Conservation (phyloP, 169 alveolate genomes). For the Fabrea salina region DNA sequence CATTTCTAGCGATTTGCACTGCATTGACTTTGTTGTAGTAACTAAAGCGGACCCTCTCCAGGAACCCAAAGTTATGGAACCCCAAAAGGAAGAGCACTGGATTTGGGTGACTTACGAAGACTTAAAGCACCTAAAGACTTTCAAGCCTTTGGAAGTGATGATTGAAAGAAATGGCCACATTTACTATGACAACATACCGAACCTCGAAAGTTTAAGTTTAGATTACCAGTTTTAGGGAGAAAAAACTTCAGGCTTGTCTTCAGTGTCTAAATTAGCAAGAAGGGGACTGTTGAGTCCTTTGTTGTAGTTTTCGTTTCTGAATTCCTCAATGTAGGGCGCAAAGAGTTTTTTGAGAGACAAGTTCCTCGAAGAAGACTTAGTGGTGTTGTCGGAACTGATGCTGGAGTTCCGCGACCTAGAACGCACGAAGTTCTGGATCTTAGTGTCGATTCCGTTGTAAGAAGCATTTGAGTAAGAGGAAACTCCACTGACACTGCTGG, state of each 20-base stretch:
- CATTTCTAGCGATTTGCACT: neutral
- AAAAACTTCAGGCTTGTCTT: no score
- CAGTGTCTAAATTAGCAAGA: no score
- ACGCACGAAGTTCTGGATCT: no score
- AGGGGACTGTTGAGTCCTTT: no score
- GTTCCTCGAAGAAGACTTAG: neutral
- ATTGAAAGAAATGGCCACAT: no score
- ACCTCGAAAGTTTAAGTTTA: no score
- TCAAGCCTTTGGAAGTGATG: neutral
- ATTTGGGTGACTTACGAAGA: neutral
- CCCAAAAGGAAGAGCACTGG: neutral
- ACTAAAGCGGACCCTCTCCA: neutral
- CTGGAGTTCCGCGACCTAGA: neutral
- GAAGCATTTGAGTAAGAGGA: conserved; percentile 1
- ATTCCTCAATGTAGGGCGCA: conserved; percentile 19
- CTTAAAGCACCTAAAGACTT: neutral
- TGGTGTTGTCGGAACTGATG: conserved; percentile 1
- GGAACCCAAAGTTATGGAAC: neutral
- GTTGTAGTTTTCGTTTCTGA: conserved; percentile 4
- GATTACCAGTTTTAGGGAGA: no score
- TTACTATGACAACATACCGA: no score
- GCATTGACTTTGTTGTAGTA: neutral
- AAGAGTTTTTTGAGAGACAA: conserved; percentile 7
- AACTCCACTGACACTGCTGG: neutral
- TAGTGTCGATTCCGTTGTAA: no score